A percentile compares a stretch with the other conserved stretches of the same genome.
phyloP scores from a whole-genome alignment of 768 basidiomycete genomes.

The Kwoniella bestiolae region DNA sequence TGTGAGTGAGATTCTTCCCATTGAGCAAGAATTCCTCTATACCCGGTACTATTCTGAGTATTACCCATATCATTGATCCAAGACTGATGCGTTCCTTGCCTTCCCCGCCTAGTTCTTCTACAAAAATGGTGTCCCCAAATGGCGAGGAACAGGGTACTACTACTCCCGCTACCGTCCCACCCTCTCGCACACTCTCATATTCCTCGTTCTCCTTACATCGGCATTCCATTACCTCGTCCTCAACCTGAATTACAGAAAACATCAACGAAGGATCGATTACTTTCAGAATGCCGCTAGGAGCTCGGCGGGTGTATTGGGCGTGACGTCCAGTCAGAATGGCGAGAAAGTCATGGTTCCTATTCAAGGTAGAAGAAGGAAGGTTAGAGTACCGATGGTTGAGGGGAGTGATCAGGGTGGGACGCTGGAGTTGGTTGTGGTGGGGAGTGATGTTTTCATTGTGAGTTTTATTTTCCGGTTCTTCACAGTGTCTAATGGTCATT shows the following conservation, averaged over 20 bases:
- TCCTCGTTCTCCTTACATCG: constrained; percentile 78
- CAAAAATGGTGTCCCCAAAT: constrained; percentile 95
- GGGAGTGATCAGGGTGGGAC: constrained; percentile 40
- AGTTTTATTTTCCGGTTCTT: constrained; percentile 24
- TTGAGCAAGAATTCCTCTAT: too few species aligned
- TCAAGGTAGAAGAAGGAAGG: constrained; percentile 45
- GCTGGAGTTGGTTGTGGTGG: constrained; percentile 52
- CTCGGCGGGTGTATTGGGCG: constrained; percentile 25
- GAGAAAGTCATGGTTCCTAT: constrained; percentile 13
- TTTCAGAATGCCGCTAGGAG: constrained; percentile 41
- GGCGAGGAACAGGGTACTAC: constrained; percentile 96
- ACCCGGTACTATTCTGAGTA: too few species aligned
- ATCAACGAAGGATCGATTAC: constrained; percentile 68
- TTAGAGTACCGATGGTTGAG: constrained; percentile 54
- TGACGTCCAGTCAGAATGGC: constrained; percentile 11
- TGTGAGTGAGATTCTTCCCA: too few species aligned
- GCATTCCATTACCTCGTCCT: constrained; percentile 81
- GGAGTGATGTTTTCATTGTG: constrained; percentile 54
- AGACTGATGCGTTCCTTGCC: background rate
- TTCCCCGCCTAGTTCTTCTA: constrained; percentile 68
- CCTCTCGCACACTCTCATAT: constrained; percentile 75
- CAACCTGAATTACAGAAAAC: constrained; percentile 73
- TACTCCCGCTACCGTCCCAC: constrained; percentile 96
- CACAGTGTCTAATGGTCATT: too few species aligned
- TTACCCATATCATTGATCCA: too few species aligned